Conservation (phyloP, 257 asterid genomes). For the Nemophila menziesii region DNA sequence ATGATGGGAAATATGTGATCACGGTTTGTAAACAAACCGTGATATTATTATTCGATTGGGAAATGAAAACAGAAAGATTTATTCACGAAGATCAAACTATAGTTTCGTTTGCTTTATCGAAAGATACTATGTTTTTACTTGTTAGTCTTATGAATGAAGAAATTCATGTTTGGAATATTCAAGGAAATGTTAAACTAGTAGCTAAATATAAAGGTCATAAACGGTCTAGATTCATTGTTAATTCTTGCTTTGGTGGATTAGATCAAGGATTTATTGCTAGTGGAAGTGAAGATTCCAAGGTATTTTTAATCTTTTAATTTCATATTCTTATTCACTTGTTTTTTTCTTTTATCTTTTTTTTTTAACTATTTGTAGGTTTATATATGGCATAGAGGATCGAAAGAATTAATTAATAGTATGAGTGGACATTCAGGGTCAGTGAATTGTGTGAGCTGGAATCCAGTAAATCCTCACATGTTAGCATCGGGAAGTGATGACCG, state of each 20-base stretch:
- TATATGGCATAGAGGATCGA: slow-evolving; percentile 34
- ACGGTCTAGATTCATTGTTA: slow-evolving; percentile 7
- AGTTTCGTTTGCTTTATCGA: slow-evolving; percentile 12
- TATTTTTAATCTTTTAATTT: slow-evolving; percentile 1
- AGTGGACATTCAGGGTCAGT: slow-evolving; percentile 60
- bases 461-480: slow-evolving; percentile 50
- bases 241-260: slow-evolving; percentile 21
- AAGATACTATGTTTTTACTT: slow-evolving; percentile 13
- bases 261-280: slow-evolving; percentile 14
- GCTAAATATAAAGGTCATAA: slow-evolving; percentile 10
- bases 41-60: slow-evolving; percentile 4
- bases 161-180: slow-evolving; percentile 15
- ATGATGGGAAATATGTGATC: slow-evolving; percentile 14
- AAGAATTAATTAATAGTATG: slow-evolving; percentile 36
- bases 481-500: slow-evolving; percentile 80
- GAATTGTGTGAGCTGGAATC: slow-evolving; percentile 76
- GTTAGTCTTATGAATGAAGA: slow-evolving; percentile 11
- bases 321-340: background rate
- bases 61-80: slow-evolving; percentile 2
- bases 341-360: background rate
- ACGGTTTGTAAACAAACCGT: slow-evolving; percentile 3
- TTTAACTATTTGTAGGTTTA: too few relatives aligned
- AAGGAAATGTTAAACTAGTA: background rate
- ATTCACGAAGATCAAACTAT: slow-evolving; percentile 6
- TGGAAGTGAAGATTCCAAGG: slow-evolving; percentile 20